Base-by-base conservation (phyloP, 257 asterid genomes). In the Solanum lignicaule region DNA sequence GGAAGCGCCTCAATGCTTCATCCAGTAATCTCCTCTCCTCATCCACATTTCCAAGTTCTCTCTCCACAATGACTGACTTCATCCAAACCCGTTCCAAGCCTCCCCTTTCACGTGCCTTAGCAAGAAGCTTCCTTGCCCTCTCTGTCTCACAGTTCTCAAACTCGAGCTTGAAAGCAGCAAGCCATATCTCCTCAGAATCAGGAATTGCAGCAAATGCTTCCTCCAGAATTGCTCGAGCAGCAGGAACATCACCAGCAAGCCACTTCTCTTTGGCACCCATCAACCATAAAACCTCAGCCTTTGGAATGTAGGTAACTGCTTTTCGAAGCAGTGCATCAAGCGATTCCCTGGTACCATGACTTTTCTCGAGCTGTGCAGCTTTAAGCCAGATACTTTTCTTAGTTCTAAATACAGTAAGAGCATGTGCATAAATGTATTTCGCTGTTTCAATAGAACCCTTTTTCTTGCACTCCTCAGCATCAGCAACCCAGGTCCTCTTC, bases 261-360 rank as follows among this genome's bases (percentile, higher is more conserved):
- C 99, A 96, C 95, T 96, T 96, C 87, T 96, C 99, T 88, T 96
- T 96, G 76, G 99, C 98, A 43, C 98, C 99, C 98, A 96, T 95
- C 65, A 96, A 93, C 99, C 99, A 96, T 83, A 96, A 90, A 89
- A 94, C 96, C 83, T 96, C 98, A 39, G 99, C 99, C 86, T 93
- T 94, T 1, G 99, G 99, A 83, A 95, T 94, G 85, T 95, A 96
- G 4, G 94, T 94, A 83, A 96, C 99, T 11, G 99, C 99, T 93
- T 91, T 95, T 23, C 96, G 95, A 65, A 96, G 92, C 21, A 96
- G 89, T 2, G 95, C 96, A 66, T 96, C 98, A 35, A 96, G 94
- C 16, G 98, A 94, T 83, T 96, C 98, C 91, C 95, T 89, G 9
- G 98, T 95, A 5, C 99, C 98, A 41, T 95, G 98, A 86, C 98